phyloP scores from a whole-genome alignment of 2,329 filamentous ascomycete species.

The Fusarium agapanthi region DNA sequence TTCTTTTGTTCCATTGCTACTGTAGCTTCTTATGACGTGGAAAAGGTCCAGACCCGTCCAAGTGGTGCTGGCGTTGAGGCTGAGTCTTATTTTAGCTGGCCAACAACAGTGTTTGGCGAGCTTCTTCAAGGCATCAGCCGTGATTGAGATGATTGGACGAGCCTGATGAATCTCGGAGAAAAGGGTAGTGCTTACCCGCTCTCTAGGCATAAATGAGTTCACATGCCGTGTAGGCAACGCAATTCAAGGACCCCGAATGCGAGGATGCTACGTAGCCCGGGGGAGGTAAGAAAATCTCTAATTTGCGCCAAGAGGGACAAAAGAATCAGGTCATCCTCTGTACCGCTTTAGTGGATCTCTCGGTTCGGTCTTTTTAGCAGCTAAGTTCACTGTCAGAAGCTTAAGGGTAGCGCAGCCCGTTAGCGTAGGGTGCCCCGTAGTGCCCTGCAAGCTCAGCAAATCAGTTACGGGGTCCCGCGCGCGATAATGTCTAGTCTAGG shows the following conservation, averaged over 20 bases:
- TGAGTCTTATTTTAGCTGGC: not conserved
- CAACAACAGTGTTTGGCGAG: not conserved
- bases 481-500: not conserved
- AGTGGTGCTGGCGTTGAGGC: not conserved
- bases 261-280: not conserved
- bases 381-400: not conserved
- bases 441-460: not conserved
- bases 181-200: not conserved
- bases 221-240: not conserved
- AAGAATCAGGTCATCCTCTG: not conserved
- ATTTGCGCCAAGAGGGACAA: accelerated
- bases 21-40: not conserved
- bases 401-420: accelerated
- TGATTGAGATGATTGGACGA: not conserved
- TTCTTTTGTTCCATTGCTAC: not conserved
- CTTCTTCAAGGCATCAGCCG: not conserved
- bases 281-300: not conserved
- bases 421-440: not conserved
- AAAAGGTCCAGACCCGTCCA: not conserved
- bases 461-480: not conserved
- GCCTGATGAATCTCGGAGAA: not conserved
- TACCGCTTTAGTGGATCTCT: accelerated
- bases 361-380: not conserved
- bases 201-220: not conserved
- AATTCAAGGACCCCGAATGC: not conserved